A percentile compares a stretch with the other conserved stretches of the same genome.
Conservation (phyloP, 768 basidiomycete genomes). For the Chalciporus chontae region DNA sequence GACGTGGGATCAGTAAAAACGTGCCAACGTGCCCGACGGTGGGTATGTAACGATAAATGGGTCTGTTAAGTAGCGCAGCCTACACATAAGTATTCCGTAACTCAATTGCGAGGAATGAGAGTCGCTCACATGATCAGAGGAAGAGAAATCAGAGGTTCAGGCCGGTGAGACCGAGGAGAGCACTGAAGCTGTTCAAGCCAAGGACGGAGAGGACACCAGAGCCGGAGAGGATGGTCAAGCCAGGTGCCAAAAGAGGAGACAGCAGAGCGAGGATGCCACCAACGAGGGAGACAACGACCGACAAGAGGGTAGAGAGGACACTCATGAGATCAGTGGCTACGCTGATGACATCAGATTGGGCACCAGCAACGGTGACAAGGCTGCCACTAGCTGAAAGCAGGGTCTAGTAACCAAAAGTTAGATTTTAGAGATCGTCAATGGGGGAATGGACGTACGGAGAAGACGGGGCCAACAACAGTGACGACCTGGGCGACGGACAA, state of each 20-base stretch:
- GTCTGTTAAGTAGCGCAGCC: not conserved
- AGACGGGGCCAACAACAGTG: slow-evolving; percentile 17
- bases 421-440: not conserved
- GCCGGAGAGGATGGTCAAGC: not conserved
- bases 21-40: too few relatives aligned
- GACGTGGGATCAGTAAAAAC: too few relatives aligned
- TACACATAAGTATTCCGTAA: not conserved
- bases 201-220: slow-evolving; percentile 20
- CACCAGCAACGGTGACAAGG: slow-evolving; percentile 20
- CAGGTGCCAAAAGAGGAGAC: slow-evolving; percentile 15
- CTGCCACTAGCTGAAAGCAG: slow-evolving; percentile 28
- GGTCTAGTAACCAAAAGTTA: slow-evolving; percentile 11
- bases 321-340: slow-evolving; percentile 20
- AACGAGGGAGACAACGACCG: slow-evolving; percentile 13
- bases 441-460: slow-evolving; percentile 17
- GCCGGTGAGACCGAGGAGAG: slow-evolving; percentile 15
- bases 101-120: not conserved
- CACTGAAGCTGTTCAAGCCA: slow-evolving; percentile 16
- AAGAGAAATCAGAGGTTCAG: slow-evolving; percentile 9
- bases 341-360: slow-evolving; percentile 10
- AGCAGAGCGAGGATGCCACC: slow-evolving; percentile 22
- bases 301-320: not conserved
- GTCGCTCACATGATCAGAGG: not conserved
- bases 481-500: slow-evolving; percentile 28
- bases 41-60: not conserved